Percentiles rank a stretch among this genome's conserved stretches.
Evolutionary conservation across 371 early-diverging fungal genomes (phyloP).

Genomic region (Fennellomyces sp.): DNA sequence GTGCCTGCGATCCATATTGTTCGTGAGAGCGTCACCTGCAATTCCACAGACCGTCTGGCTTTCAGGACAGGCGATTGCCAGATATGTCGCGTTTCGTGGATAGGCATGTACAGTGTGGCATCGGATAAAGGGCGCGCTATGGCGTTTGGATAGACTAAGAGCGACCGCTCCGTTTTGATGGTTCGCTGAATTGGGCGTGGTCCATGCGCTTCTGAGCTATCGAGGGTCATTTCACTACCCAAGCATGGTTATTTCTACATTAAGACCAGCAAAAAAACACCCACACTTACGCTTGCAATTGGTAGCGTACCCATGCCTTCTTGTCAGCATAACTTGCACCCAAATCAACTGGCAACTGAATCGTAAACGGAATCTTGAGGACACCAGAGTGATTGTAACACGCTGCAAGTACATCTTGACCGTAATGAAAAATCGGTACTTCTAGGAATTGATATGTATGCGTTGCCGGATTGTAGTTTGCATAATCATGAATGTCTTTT

Average conservation of each 20-base stretch:
- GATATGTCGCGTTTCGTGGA: slow-evolving; percentile 10
- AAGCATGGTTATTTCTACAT: background rate
- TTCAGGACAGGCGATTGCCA: slow-evolving; percentile 13
- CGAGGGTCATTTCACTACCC: background rate
- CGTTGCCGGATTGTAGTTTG: slow-evolving; percentile 7
- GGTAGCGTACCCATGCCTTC: slow-evolving; percentile 29
- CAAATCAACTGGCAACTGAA: slow-evolving; percentile 18
- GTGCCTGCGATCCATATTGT: slow-evolving; percentile 38
- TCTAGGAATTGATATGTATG: slow-evolving; percentile 19
- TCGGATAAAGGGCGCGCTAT: slow-evolving; percentile 9
- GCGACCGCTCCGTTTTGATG: background rate
- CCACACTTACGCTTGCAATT: slow-evolving; percentile 26
- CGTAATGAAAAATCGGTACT: slow-evolving; percentile 5
- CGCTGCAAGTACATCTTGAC: slow-evolving; percentile 1
- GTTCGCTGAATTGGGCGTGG: background rate
- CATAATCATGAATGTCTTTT: slow-evolving; percentile 13
- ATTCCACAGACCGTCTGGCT: slow-evolving; percentile 6
- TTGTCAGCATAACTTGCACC: slow-evolving; percentile 28
- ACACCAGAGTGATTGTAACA: background rate
- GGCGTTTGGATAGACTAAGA: slow-evolving; percentile 18
- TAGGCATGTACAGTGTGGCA: slow-evolving; percentile 14
- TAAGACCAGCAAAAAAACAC: background rate
- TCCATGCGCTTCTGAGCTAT: background rate
- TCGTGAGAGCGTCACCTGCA: slow-evolving; percentile 21
- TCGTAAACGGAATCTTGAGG: slow-evolving; percentile 15